These are phyloP conservation scores for Tuber brumale DNA, from an alignment of 495 filamentous ascomycete species.

Conservation along the genomic window DNA sequence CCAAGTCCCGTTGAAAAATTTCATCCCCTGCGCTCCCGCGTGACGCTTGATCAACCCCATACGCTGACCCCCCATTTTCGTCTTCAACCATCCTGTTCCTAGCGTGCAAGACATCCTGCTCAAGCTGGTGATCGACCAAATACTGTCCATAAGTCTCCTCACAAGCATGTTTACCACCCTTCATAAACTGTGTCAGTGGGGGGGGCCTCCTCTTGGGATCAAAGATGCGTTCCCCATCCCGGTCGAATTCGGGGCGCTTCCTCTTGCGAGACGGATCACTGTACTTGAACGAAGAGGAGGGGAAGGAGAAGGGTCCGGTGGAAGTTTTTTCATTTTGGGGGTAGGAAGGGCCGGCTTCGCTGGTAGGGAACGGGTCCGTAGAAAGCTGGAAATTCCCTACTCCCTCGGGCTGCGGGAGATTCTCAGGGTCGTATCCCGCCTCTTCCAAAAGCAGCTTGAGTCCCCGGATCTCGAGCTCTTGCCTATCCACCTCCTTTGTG, in stretches of 20 bases:
- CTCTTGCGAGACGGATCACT: not conserved
- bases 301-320: not conserved
- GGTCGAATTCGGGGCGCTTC: not conserved
- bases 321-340: not conserved
- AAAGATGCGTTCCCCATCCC: not conserved
- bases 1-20: not conserved
- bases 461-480: not conserved
- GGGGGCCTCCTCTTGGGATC: not conserved
- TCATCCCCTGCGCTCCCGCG: not conserved
- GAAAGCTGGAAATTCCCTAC: not conserved
- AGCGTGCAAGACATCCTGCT: no score
- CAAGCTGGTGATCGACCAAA: not conserved
- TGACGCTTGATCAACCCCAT: no score
- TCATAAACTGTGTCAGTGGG: not conserved
- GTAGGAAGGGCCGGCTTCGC: not conserved
- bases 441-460: not conserved
- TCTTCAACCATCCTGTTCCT: no score
- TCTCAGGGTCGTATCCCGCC: not conserved
- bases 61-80: no score
- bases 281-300: not conserved
- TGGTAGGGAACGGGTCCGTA: not conserved
- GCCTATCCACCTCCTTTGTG: not conserved
- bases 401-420: not conserved
- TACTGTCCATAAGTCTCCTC: not conserved
- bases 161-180: not conserved